Percentiles rank a stretch among this genome's conserved stretches.
Evolutionary conservation across 2,329 filamentous ascomycete species (phyloP).

Genomic region (Xylaria sp.): DNA sequence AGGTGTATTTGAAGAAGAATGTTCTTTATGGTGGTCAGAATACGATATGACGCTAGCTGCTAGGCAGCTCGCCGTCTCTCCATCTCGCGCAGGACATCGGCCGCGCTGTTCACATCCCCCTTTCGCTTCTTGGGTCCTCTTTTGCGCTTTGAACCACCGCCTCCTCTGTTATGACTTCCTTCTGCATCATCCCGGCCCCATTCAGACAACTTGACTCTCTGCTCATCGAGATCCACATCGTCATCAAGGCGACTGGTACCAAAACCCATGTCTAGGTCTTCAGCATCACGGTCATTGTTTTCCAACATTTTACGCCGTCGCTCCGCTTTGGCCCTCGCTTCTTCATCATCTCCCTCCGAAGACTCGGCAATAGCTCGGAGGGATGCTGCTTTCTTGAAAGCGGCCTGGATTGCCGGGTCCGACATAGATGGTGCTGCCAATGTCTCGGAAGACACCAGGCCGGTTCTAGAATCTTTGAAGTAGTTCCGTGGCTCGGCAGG

Average conservation of each 20-base stretch:
- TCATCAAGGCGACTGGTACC: conserved; percentile 88
- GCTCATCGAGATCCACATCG: conserved; percentile 81
- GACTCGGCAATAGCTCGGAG: conserved; percentile 62
- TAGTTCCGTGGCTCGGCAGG: conserved; percentile 64
- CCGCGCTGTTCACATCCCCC: conserved; percentile 80
- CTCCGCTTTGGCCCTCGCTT: conserved; percentile 69
- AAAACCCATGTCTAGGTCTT: conserved; percentile 95
- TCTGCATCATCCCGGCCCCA: conserved; percentile 68
- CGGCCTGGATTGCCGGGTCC: conserved; percentile 83
- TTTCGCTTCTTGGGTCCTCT: conserved; percentile 80
- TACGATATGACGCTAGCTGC: conserved; percentile 31
- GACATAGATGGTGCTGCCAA: conserved; percentile 67
- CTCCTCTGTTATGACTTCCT: conserved; percentile 56
- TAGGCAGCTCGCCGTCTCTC: conserved; percentile 64
- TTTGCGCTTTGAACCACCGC: conserved; percentile 69
- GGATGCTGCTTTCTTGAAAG: conserved; percentile 84
- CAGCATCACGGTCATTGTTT: conserved; percentile 79
- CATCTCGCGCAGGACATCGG: conserved; percentile 83
- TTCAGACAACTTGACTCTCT: conserved; percentile 73
- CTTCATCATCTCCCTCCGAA: conserved; percentile 55
- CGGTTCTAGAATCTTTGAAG: conserved; percentile 69
- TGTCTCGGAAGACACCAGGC: conserved; percentile 64
- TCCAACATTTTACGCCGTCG: conserved; percentile 80
- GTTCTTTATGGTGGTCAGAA: not conserved
- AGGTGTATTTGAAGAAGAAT: not conserved